Evolutionary conservation across 306 rosid species (phyloP).

Genomic region (Cicer chorassanicum): DNA sequence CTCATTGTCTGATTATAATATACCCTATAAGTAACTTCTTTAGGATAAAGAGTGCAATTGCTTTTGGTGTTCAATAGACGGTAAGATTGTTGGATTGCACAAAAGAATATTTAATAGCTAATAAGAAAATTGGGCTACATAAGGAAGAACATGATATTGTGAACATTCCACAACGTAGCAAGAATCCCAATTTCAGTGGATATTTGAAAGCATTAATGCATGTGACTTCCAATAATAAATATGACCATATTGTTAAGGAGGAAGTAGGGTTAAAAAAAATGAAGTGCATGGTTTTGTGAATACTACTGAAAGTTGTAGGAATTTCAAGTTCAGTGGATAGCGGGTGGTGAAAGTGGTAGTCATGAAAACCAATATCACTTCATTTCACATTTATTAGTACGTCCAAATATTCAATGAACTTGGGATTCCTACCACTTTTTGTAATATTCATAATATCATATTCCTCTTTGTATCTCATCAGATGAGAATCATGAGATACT

Average conservation of each 20-base stretch:
- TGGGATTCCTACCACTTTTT: too few species aligned
- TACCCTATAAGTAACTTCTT: constrained; percentile 64
- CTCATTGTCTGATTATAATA: constrained; percentile 27
- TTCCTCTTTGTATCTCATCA: too few species aligned
- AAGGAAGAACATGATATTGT: too few species aligned
- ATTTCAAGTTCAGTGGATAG: constrained; percentile 54
- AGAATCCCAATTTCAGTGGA: too few species aligned
- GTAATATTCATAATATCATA: too few species aligned
- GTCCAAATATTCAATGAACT: neutral
- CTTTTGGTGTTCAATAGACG: constrained; percentile 66
- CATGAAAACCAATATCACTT: too few species aligned
- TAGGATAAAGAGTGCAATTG: constrained; percentile 81
- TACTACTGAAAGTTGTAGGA: neutral
- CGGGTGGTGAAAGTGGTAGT: constrained; percentile 50
- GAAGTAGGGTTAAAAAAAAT: constrained; percentile 29
- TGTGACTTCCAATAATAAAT: too few species aligned
- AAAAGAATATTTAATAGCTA: constrained; percentile 51
- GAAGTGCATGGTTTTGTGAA: constrained; percentile 62
- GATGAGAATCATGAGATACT: constrained; percentile 47
- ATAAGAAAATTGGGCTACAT: constrained; percentile 62
- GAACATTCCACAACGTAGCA: too few species aligned
- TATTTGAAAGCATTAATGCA: neutral
- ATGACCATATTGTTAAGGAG: neutral
- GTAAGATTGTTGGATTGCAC: constrained; percentile 66
- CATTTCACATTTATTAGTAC: too few species aligned